phyloP scores from a whole-genome alignment of 768 basidiomycete species.

The Exidia glandulosa region DNA sequence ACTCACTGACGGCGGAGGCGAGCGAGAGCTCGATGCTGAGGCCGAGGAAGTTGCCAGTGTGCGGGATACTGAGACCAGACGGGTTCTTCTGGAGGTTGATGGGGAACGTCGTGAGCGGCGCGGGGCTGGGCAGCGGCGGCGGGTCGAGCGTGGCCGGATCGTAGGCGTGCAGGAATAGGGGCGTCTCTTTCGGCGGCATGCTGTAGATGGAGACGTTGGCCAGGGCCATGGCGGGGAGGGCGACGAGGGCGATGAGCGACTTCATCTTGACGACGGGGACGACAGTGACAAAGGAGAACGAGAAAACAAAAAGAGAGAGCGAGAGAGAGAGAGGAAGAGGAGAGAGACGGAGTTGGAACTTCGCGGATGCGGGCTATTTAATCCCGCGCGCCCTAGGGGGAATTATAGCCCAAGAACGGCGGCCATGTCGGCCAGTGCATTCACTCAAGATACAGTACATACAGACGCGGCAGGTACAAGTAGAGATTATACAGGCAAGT shows the following conservation, averaged over 20 bases:
- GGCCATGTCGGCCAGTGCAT: too few species aligned
- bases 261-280: not conserved
- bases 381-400: too few species aligned
- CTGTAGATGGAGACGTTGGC: not conserved
- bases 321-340: not conserved
- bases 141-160: slow-evolving; percentile 39
- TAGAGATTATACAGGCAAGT: too few species aligned
- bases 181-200: not conserved
- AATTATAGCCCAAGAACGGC: too few species aligned
- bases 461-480: too few species aligned
- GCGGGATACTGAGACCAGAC: slow-evolving; percentile 28
- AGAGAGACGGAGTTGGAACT: too few species aligned
- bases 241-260: not conserved
- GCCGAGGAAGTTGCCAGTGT: slow-evolving; percentile 42
- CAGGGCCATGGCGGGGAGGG: not conserved
- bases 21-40: slow-evolving; percentile 58
- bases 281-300: not conserved
- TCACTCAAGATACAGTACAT: too few species aligned
- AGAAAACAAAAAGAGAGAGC: not conserved
- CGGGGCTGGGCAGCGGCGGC: slow-evolving; percentile 37
- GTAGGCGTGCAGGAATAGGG: slow-evolving; percentile 21
- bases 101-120: slow-evolving; percentile 31
- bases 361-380: too few species aligned
- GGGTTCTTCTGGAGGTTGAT: slow-evolving; percentile 23
- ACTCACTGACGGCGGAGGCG: slow-evolving; percentile 37